Evolutionary conservation across 495 filamentous ascomycete species (phyloP), one percentile per base, ranked within the genome.

Genomic region (Daldinia childiae): DNA sequence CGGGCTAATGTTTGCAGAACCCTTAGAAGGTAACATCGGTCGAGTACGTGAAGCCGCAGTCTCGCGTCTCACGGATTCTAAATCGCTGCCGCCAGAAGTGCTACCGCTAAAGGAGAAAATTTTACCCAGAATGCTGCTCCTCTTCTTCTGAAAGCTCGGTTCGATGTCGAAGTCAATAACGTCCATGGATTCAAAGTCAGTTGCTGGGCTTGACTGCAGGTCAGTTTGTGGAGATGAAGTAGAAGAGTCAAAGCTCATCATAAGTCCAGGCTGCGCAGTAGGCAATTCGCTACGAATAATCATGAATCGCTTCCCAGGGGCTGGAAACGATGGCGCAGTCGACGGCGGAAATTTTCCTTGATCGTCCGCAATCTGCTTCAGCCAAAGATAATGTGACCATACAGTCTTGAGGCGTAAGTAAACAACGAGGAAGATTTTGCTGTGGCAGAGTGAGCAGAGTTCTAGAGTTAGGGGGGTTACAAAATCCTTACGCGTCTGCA

Each of bases 201-300:
- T 78, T 21, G 73, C 48, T 4, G 76, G 76, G n/a, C 17, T 58
- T 14, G 64, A 54, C 15, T 60, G 24, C 19, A 52, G 11, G 29
- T 64, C 62, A 34, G 51, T 41, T 45, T 74, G 75, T 29, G 73
- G 55, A 6, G 60, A 62, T 19, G 73, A 34, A 52, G 65, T 19
- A 48, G 81, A 78, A 15, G 79, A 75, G 64, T 84, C 82, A 55
- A 86, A 85, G 6, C 74, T 78, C 6, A 80, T 62, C 24, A 78
- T 68, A 3, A 85, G 74, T 21, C 79, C 76, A 15, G 86, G 85
- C 34, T 90, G 87, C 9, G 79, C 71, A 30, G 86, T 76, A 59
- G 88, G 87, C 57, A 89, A 81, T 75, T 99, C 95, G 70, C 92
- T 95, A 61, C 94, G 89, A 58, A 98, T 92, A 74, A 99, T 98